phyloP scores from a whole-genome alignment of 441 rosid genomes.

The Gossypium laxum region DNA sequence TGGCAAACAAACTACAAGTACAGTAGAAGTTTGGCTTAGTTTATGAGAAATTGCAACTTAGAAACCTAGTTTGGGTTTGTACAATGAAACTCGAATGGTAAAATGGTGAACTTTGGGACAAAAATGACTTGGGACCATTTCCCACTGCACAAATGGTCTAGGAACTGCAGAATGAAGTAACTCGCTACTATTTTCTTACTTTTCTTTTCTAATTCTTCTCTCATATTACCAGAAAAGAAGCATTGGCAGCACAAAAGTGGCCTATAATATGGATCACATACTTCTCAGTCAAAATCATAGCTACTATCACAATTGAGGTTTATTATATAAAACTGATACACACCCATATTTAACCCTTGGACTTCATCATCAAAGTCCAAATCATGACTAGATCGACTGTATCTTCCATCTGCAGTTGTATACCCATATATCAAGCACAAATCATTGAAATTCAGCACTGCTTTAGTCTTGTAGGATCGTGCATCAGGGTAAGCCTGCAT shows the following conservation, averaged over 20 bases:
- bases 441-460: slow-evolving; percentile 57
- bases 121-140: neutral
- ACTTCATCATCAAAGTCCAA: slow-evolving; percentile 59
- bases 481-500: slow-evolving; percentile 71
- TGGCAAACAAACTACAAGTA: neutral
- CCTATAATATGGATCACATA: neutral
- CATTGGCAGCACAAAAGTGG: neutral
- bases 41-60: neutral
- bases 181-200: neutral
- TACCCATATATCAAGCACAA: slow-evolving; percentile 69
- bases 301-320: neutral
- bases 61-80: neutral
- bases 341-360: slow-evolving; percentile 45
- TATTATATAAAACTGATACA: slow-evolving; percentile 17
- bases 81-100: neutral
- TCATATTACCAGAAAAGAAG: neutral
- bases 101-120: neutral
- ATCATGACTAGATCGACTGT: slow-evolving; percentile 86
- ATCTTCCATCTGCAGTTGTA: slow-evolving; percentile 82
- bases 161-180: neutral
- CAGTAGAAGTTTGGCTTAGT: neutral
- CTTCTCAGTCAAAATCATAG: neutral
- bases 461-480: slow-evolving; percentile 58
- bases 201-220: neutral
- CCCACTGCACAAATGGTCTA: neutral